Percentiles rank a stretch among this genome's conserved stretches.
These are phyloP conservation scores for Colletotrichum siamense DNA, from an alignment of 2,329 filamentous ascomycete species.

Conservation along the genomic window DNA sequence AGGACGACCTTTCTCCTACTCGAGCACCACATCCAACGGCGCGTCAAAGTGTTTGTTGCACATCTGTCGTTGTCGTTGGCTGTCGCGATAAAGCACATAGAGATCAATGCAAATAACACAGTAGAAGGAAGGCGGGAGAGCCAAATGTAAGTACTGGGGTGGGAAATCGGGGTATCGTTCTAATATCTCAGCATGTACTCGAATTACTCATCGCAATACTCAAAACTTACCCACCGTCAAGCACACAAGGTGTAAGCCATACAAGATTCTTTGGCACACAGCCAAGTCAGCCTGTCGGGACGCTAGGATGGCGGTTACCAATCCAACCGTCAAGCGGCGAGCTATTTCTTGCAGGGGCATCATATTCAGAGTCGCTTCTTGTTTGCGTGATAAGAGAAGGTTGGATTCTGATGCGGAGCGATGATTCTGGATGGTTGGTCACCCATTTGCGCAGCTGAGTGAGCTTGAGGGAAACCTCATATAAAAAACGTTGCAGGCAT, in stretches of 20 bases:
- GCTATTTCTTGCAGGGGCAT: neutral
- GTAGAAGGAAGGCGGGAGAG: neutral
- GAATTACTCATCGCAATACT: neutral
- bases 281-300: too few species aligned
- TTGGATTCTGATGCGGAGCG: neutral
- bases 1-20: neutral
- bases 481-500: neutral
- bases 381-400: fast-evolving
- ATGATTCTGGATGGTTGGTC: neutral
- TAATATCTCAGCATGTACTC: neutral
- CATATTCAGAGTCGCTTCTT: neutral
- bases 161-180: neutral
- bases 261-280: too few species aligned
- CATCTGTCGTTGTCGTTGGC: neutral
- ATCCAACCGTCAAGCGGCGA: too few species aligned
- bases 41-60: fast-evolving
- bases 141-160: too few species aligned
- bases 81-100: fast-evolving
- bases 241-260: neutral
- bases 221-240: neutral
- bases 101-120: fast-evolving
- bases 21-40: fast-evolving
- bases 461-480: fast-evolving
- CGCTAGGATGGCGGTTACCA: too few species aligned
- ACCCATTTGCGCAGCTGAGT: neutral